phyloP scores from a whole-genome alignment of 352 stramenopile species.

The Poterioochromonas sp. region DNA sequence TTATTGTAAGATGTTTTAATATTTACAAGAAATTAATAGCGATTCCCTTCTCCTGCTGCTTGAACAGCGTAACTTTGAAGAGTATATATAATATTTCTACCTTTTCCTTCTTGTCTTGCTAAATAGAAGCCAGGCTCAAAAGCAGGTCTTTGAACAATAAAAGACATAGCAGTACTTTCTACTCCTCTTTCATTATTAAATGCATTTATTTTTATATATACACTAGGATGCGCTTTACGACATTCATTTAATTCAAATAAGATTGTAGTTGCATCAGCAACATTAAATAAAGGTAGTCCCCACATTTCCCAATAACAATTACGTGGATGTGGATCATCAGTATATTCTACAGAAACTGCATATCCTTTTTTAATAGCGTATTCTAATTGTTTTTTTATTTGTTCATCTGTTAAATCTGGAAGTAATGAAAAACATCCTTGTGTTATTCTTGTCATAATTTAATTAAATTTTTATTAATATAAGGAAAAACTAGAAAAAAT shows the following conservation, averaged over 20 bases:
- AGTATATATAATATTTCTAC: slow-evolving; percentile 32
- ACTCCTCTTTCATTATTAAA: slow-evolving; percentile 36
- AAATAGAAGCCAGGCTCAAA: slow-evolving; percentile 32
- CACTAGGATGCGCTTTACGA: slow-evolving; percentile 28
- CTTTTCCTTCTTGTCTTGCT: slow-evolving; percentile 23
- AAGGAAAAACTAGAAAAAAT: slow-evolving; percentile 36
- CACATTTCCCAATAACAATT: slow-evolving; percentile 29
- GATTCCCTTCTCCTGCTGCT: slow-evolving; percentile 26
- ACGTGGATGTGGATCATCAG: slow-evolving; percentile 33
- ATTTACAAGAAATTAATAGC: slow-evolving; percentile 36
- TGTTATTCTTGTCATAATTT: slow-evolving; percentile 40
- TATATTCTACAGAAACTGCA: slow-evolving; percentile 35
- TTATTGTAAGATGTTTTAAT: slow-evolving; percentile 36
- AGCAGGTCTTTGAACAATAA: slow-evolving; percentile 34
- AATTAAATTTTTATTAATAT: slow-evolving; percentile 35
- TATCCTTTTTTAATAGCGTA: slow-evolving; percentile 34
- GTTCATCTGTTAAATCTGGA: slow-evolving; percentile 38
- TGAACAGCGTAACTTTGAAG: slow-evolving; percentile 32
- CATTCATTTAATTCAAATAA: slow-evolving; percentile 34
- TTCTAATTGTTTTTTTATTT: slow-evolving; percentile 36
- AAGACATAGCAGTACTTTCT: slow-evolving; percentile 35
- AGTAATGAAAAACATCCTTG: slow-evolving; percentile 38
- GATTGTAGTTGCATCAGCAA: slow-evolving; percentile 27
- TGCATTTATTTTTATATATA: slow-evolving; percentile 37
- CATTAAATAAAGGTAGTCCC: slow-evolving; percentile 34